Evolutionary conservation across 192 early-diverging fungal species (phyloP), one percentile per base, ranked within the genome.

Genomic region (Umbelopsis vinacea): DNA sequence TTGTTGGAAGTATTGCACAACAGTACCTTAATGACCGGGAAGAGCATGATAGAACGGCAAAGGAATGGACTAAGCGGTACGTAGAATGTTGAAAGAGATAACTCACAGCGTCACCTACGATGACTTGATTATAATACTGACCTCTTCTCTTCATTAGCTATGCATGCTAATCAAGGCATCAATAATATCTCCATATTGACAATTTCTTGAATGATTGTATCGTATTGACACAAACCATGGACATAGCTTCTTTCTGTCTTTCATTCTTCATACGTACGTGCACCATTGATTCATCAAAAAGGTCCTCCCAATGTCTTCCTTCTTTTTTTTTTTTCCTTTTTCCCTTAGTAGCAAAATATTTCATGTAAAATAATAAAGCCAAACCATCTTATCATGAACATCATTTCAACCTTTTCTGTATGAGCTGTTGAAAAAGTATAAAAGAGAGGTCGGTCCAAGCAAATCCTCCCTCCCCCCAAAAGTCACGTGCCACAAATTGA

Each of bases 51-150:
- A 82, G 84, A 43, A 90, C 87, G 19, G 96, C 97, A 43, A 88
- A 90, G 71, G 95, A 98, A 74, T 98, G 95, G 95, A 96, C 96
- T 46, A 91, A 92, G 78, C 84, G 94, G 82, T 96, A 89, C 67
- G 90, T 83, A 19, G 29, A 43, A 17, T 63, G 29, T n/a, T 6
- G 48, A 12, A 48, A 48, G 15, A 19, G 47, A 48, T n/a, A 14
- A 10, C 19, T 2, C 11, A 37, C 14, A 37, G 29, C 4, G n/a
- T 4, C 3, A 17, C 4, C 0, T 63, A 33, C 33, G 14, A 29
- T n/a, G 17, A 63, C 17, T 6, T 29, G 17, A 63, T 63, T 19
- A 11, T 38, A n/a, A 26, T 3, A 12, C 22, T 26, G 12, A 7
- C 23, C 10, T 29, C 21, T 11, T 6, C 6, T 26, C 26, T 54